phyloP scores from a whole-genome alignment of 108 stramenopile species.

The Skeletonema menzelii region DNA sequence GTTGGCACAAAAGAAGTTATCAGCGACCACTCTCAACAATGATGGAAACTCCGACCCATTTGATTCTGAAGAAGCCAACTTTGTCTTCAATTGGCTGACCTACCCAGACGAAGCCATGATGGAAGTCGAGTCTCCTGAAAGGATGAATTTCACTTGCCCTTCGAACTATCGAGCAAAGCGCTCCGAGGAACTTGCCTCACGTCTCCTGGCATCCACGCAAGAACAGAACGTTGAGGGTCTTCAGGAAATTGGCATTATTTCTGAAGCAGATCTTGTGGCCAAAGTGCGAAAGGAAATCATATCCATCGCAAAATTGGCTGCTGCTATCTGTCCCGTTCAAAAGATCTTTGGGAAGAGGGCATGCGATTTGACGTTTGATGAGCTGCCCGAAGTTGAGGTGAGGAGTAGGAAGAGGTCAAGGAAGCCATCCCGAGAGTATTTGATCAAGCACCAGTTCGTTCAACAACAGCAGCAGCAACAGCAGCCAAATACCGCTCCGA shows the following conservation, averaged over 20 bases:
- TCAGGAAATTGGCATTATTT: not conserved
- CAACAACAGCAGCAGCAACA: conserved; percentile 12
- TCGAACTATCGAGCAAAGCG: not conserved
- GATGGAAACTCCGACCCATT: not conserved
- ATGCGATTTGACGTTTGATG: not conserved
- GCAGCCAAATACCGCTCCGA: not conserved
- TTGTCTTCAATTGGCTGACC: not conserved
- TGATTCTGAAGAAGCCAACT: not conserved
- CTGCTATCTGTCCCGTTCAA: conserved; percentile 1
- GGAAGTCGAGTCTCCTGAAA: not conserved
- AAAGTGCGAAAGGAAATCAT: not conserved
- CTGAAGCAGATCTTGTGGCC: not conserved
- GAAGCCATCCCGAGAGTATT: not conserved
- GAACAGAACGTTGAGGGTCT: not conserved
- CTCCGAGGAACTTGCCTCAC: not conserved
- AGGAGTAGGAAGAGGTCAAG: conserved; percentile 1
- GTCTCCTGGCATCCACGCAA: not conserved
- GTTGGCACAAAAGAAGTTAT: not conserved
- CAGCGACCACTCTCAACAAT: not conserved
- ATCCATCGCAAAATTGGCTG: not conserved
- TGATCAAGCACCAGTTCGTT: not conserved
- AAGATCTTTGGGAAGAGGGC: not conserved
- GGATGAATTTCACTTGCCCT: conserved; percentile 2
- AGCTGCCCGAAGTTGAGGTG: not conserved
- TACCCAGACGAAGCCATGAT: not conserved